Evolutionary conservation across 495 filamentous ascomycete genomes (phyloP).

Genomic region (Penicillium malachiteum): DNA sequence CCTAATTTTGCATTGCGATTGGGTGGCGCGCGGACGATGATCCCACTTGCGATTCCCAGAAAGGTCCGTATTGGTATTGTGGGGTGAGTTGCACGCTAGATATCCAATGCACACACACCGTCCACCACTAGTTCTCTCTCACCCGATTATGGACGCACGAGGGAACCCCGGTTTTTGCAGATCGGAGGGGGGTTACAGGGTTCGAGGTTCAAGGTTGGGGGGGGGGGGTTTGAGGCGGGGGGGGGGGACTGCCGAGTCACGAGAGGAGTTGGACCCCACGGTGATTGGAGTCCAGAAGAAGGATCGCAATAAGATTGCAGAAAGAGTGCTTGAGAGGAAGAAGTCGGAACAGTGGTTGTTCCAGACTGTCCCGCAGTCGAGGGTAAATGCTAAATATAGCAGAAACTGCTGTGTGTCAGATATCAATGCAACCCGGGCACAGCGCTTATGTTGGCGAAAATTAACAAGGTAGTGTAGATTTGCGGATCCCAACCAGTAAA

Average conservation of each 20-base stretch:
- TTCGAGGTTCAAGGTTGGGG: too few species aligned
- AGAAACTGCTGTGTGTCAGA: conserved; percentile 35
- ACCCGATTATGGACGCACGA: conserved; percentile 8
- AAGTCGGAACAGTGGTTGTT: conserved; percentile 21
- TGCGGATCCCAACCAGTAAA: neutral
- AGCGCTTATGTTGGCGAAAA: conserved; percentile 22
- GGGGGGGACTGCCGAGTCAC: conserved; percentile 12
- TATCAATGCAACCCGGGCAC: conserved; percentile 24
- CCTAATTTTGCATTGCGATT: conserved; percentile 46
- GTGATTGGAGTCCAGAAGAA: conserved; percentile 8
- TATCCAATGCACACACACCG: neutral
- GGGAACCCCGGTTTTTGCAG: conserved; percentile 5
- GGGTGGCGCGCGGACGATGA: conserved; percentile 22
- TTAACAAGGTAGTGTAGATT: neutral
- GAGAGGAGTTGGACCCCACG: conserved; percentile 11
- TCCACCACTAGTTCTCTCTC: conserved; percentile 1
- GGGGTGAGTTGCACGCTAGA: neutral
- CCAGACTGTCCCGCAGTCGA: conserved; percentile 29
- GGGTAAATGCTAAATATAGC: conserved; percentile 43
- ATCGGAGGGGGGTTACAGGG: conserved; percentile 10
- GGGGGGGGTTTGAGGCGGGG: conserved; percentile 3
- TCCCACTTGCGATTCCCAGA: conserved; percentile 19
- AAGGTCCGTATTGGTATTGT: neutral
- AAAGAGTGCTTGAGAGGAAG: conserved; percentile 7
- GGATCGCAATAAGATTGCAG: neutral